phyloP scores from a whole-genome alignment of 176 grass and related monocot genomes.

The Aegilops bicornis region DNA sequence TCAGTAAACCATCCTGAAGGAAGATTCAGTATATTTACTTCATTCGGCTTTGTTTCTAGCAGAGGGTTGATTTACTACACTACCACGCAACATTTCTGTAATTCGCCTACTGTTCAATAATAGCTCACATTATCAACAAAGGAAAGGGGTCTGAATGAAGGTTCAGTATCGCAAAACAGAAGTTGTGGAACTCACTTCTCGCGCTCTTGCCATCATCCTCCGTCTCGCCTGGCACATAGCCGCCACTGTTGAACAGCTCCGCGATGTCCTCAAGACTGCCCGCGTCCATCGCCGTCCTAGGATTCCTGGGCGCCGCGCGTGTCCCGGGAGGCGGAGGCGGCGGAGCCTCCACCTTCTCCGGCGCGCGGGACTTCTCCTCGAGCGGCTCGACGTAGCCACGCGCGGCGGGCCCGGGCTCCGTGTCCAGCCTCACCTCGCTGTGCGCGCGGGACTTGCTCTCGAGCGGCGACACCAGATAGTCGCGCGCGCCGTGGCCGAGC shows the following conservation, averaged over 20 bases:
- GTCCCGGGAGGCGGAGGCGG: slow-evolving; percentile 38
- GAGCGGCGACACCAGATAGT: slow-evolving; percentile 30
- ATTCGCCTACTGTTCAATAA: not conserved
- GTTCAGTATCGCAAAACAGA: not conserved
- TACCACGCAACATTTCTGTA: not conserved
- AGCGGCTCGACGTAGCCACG: not conserved
- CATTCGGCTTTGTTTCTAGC: not conserved
- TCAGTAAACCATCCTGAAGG: not conserved
- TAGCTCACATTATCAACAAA: not conserved
- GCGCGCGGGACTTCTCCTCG: not conserved
- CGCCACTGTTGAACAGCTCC: slow-evolving; percentile 57
- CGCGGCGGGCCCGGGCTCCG: not conserved
- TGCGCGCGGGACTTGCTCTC: not conserved
- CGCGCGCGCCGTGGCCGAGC: slow-evolving; percentile 31
- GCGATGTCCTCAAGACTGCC: slow-evolving; percentile 59
- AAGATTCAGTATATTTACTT: not conserved
- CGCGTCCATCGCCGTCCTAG: slow-evolving; percentile 44
- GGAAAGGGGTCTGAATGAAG: not conserved
- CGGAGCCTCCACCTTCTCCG: slow-evolving; percentile 32
- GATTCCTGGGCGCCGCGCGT: slow-evolving; percentile 82
- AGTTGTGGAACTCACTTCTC: slow-evolving; percentile 40
- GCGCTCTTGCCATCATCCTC: slow-evolving; percentile 44
- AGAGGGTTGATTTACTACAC: not conserved
- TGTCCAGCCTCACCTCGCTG: not conserved
- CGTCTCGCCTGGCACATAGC: slow-evolving; percentile 38